Evolutionary conservation across 2,329 filamentous ascomycete species (phyloP).

Genomic region (Aspergillus terreus): DNA sequence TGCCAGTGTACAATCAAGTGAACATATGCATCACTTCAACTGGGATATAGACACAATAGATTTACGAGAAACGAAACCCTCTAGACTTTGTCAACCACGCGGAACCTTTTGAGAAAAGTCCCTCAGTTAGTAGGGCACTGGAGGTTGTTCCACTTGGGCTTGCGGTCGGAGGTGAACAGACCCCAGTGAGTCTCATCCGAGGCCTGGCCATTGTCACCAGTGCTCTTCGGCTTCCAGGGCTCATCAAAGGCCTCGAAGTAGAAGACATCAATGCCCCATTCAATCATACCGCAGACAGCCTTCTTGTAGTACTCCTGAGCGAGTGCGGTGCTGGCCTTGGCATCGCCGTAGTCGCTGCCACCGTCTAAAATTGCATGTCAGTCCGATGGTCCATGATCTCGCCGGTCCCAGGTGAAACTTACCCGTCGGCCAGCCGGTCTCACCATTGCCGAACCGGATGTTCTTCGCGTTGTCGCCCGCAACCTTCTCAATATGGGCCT

Average conservation of each 20-base stretch:
- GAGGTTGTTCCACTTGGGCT: constrained; percentile 51
- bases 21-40: too few relatives aligned
- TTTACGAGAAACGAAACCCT: neutral
- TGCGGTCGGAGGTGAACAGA: constrained; percentile 59
- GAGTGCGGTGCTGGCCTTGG: constrained; percentile 57
- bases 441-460: constrained; percentile 66
- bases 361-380: constrained; percentile 29
- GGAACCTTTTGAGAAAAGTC: neutral
- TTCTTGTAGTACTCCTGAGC: constrained; percentile 59
- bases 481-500: constrained; percentile 58
- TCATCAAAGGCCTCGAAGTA: constrained; percentile 73
- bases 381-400: neutral
- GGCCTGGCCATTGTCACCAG: constrained; percentile 59
- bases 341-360: constrained; percentile 59
- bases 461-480: constrained; percentile 50
- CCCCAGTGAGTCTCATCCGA: constrained; percentile 68
- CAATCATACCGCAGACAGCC: constrained; percentile 61
- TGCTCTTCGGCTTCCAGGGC: constrained; percentile 63
- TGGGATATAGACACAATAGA: constrained; percentile 12
- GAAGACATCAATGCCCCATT: constrained; percentile 66
- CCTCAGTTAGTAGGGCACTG: constrained; percentile 37
- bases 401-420: constrained; percentile 6
- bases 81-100: neutral
- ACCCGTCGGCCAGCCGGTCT: constrained; percentile 64
- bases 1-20: too few relatives aligned